Evolutionary conservation across 495 filamentous ascomycete species (phyloP), one percentile per base, ranked within the genome.

Genomic region (Tuber microsphaerosporum): DNA sequence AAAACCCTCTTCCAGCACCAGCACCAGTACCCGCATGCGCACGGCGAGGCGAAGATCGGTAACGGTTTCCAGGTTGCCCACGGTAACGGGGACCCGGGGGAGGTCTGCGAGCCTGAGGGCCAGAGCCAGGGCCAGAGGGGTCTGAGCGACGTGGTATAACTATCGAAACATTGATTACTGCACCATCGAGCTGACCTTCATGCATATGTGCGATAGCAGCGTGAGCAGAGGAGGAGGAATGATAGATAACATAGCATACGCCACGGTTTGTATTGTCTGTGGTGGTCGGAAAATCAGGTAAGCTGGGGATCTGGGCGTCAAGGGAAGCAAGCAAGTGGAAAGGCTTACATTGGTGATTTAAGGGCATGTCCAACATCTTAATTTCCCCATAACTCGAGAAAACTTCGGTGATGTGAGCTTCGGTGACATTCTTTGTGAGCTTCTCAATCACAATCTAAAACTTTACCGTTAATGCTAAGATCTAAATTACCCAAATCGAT

Each of bases 191-290:
- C 78, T 97, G 93, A 20, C 93, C 93, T 86, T 99, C 95, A 83
- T 99, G 96, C 96, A 99, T 98, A 82, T 97, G 92, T 69, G 94
- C 89, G 79, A 99, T 96, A 39, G 95, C 95, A 26, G 90, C 86
- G 81, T 97, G 93, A 48, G 95, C 96, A 78, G 93, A 91, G 69
- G 89, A 86, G 51, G 93, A 89, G 71, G 90, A 86, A 69, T 89
- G 84, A 84, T 93, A 99, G 43, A 97, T 85, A 72, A 99, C 94
- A 83, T 97, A 99, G 65, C 95, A 96, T 16, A 94, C 95, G 72
- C 96, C 94, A 71, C 94, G 91, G 79, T 97, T 98, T 70, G 90
- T 94, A 80, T 91, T 90, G 85, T 92, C 94, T 97, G 84, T 56
- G 39, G 19, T 56, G 17, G 45, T 74, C 17, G 74, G 75, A 75